Evolutionary conservation across 331 rosid genomes (phyloP), one percentile per base, ranked within the genome.

Genomic region (Arachis monticola): DNA sequence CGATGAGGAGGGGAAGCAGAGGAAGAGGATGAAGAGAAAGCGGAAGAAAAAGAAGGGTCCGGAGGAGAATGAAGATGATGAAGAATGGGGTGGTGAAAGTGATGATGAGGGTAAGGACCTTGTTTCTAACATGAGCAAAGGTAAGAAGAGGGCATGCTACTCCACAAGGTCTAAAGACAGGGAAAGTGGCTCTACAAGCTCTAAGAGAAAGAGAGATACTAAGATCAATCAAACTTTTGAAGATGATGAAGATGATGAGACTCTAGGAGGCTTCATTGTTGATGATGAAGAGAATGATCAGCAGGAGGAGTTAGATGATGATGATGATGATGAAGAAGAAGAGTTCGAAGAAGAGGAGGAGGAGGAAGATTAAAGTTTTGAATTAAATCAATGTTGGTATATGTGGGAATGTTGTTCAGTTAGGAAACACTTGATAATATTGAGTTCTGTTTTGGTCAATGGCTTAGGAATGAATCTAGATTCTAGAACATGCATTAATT

Each of bases 241-340:
- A 40, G 68, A 52, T 0, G 78, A 51, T 0, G 88, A 84, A 0
- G 83, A 84, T 9, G 88, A 82, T 13, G 93, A 87, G 80, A 88
- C 88, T 12, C 90, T 93, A 0, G 96, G 97, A 74, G 93, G 96
- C 58, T 93, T 93, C 85, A 85, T 93, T 82, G 93, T 86, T 70
- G 85, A 77, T 10, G 92, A 91, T 77, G 88, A 85, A 50, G 95
- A 77, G 4, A 83, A 70, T 71, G 88, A 70, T 6, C 82, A 64
- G 57, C 91, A 84, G 60, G 92, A 84, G 51, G 82, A 69, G 45
- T 60, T 31, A 40, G 52, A 67, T 40, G 22, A 17, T 17, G 22
- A 17, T 17, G 62, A 67, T 9, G 90, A 81, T 4, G 90, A 88
- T 0, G 91, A 81, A 3, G 92, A 82, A 32, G 89, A 82, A 13